These are phyloP conservation scores for Zoysia matrella DNA, from an alignment of 202 grass and related monocot genomes.

Conservation along the genomic window DNA sequence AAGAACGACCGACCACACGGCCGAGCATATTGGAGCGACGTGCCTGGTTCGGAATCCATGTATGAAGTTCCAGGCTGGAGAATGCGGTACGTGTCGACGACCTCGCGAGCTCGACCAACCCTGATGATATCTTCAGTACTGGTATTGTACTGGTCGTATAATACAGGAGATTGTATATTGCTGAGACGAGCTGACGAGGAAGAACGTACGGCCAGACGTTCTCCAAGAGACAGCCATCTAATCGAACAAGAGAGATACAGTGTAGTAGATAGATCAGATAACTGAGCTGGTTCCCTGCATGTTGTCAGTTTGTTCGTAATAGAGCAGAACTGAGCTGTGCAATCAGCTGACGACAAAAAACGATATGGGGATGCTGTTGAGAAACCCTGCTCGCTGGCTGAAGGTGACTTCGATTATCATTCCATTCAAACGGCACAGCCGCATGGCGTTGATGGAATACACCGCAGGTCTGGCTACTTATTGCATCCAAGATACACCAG, in stretches of 20 bases:
- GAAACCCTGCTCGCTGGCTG: background rate
- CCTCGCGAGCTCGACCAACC: no score
- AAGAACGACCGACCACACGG: background rate
- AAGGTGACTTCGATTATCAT: background rate
- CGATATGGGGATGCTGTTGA: background rate
- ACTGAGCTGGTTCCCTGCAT: no score
- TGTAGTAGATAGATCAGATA: no score
- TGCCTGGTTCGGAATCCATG: slow-evolving; percentile 7
- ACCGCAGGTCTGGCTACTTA: background rate
- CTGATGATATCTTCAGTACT: no score
- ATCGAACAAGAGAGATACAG: no score
- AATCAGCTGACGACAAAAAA: background rate
- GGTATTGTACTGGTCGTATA: no score
- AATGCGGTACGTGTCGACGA: no score
- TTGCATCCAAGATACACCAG: no score
- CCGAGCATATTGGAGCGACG: background rate
- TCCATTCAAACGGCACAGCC: background rate
- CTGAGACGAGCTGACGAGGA: no score
- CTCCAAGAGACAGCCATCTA: no score
- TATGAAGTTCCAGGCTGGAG: background rate
- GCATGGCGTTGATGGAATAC: background rate
- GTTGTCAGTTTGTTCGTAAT: background rate
- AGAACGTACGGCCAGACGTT: no score
- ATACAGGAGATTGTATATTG: no score
- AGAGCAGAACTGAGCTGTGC: background rate